phyloP scores from a whole-genome alignment of 371 early-diverging fungal genomes.

The Mycotypha africana region DNA sequence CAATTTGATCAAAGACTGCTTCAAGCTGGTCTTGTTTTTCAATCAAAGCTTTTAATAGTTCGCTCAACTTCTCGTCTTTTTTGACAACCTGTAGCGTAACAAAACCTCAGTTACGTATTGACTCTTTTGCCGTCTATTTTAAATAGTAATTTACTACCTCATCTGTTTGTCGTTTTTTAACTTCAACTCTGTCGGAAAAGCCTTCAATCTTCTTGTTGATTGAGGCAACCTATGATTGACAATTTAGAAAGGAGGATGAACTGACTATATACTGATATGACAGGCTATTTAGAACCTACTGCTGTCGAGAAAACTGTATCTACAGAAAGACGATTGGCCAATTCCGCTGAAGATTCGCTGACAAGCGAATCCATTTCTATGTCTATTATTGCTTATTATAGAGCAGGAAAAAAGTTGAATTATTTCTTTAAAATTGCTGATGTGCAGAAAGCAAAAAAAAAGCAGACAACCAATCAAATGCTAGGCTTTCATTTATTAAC shows the following conservation, averaged over 20 bases:
- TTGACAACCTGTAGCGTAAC: too few species aligned
- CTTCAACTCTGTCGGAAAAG: constrained; percentile 19
- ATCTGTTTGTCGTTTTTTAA: not conserved
- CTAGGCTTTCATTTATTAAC: too few species aligned
- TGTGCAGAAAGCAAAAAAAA: not conserved
- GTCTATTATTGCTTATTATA: too few species aligned
- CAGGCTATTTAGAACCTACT: constrained; percentile 4
- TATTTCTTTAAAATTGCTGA: not conserved
- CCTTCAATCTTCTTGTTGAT: constrained; percentile 3
- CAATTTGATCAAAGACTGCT: constrained; percentile 28
- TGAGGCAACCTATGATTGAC: not conserved
- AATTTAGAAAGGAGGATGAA: too few species aligned
- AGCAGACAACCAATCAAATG: too few species aligned
- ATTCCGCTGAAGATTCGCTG: constrained; percentile 11
- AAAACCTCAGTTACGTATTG: too few species aligned
- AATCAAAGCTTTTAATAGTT: constrained; percentile 9
- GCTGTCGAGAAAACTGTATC: constrained; percentile 7
- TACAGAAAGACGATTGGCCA: constrained; percentile 14
- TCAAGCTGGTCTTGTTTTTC: constrained; percentile 17
- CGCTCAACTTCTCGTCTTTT: constrained; percentile 1
- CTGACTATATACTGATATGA: not conserved
- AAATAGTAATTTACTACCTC: not conserved
- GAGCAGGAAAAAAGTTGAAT: too few species aligned
- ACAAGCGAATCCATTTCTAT: constrained; percentile 14
- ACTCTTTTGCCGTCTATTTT: not conserved